These are phyloP conservation scores for Trichosanthes cucumerina DNA, from an alignment of 306 rosid genomes.

Conservation along the genomic window DNA sequence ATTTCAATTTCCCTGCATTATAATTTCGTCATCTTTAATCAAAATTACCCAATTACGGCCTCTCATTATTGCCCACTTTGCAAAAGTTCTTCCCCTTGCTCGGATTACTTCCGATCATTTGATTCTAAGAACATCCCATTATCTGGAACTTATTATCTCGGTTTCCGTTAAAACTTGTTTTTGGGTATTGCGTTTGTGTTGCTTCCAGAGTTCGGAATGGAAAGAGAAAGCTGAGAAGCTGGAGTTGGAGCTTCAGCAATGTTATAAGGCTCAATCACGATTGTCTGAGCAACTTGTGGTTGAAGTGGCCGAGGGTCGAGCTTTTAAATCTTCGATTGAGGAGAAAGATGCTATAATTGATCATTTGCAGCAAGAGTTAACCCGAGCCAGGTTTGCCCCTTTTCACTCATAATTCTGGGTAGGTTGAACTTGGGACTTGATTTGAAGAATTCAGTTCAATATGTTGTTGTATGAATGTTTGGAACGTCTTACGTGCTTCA, in stretches of 20 bases:
- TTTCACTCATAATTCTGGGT: background rate
- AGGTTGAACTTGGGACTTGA: background rate
- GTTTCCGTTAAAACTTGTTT: background rate
- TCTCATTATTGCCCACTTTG: background rate
- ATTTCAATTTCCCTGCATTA: background rate
- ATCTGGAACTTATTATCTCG: background rate
- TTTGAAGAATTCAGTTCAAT: slow-evolving; percentile 1
- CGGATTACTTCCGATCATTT: background rate
- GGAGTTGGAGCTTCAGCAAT: slow-evolving; percentile 86
- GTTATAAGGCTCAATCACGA: slow-evolving; percentile 92
- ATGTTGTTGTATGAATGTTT: slow-evolving; percentile 13
- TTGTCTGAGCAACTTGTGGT: slow-evolving; percentile 88
- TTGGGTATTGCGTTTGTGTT: slow-evolving; percentile 11
- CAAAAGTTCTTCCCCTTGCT: background rate
- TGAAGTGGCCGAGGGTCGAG: slow-evolving; percentile 81
- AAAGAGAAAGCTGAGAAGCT: slow-evolving; percentile 79
- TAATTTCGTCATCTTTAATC: background rate
- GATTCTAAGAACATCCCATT: background rate
- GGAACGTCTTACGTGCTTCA: slow-evolving; percentile 22
- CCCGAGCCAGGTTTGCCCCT: slow-evolving; percentile 41
- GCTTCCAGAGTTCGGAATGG: slow-evolving; percentile 85
- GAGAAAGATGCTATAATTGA: slow-evolving; percentile 50
- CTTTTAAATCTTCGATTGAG: slow-evolving; percentile 49
- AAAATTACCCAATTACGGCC: background rate
- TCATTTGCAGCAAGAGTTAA: slow-evolving; percentile 55